Evolutionary conservation across 257 asterid genomes (phyloP).

Genomic region (Salvia splendens): DNA sequence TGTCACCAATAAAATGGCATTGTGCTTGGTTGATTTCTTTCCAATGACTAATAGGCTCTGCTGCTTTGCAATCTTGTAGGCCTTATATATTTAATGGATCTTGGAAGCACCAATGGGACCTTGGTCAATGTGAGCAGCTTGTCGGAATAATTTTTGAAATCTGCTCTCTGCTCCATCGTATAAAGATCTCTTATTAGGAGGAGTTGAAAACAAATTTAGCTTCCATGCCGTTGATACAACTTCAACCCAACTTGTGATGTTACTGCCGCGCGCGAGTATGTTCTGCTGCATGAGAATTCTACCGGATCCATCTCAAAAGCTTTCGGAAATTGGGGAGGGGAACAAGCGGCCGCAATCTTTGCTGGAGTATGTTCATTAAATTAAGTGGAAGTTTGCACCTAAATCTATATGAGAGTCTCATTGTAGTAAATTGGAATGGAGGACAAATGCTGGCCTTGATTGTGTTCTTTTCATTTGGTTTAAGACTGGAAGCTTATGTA

Average conservation of each 20-base stretch:
- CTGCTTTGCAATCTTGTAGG: slow-evolving; percentile 45
- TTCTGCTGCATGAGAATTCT: slow-evolving; percentile 87
- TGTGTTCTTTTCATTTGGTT: neutral
- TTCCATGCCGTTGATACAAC: neutral
- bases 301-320: slow-evolving; percentile 29
- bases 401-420: neutral
- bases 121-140: slow-evolving; percentile 72
- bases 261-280: slow-evolving; percentile 98
- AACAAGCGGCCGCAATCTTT: neutral
- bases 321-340: neutral
- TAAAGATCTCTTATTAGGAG: neutral
- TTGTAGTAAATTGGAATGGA: slow-evolving; percentile 27
- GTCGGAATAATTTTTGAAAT: neutral
- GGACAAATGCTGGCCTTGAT: slow-evolving; percentile 2
- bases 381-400: neutral
- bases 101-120: slow-evolving; percentile 96
- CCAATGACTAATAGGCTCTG: slow-evolving; percentile 23
- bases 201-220: slow-evolving; percentile 14
- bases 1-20: slow-evolving; percentile 24
- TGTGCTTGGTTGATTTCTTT: slow-evolving; percentile 18
- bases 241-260: slow-evolving; percentile 24
- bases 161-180: slow-evolving; percentile 18
- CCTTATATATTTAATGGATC: slow-evolving; percentile 98
- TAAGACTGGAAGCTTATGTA: neutral
- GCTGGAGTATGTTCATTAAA: slow-evolving; percentile 4